Base-by-base conservation (phyloP, 2,329 filamentous ascomycete genomes). In the Colletotrichum tanaceti region DNA sequence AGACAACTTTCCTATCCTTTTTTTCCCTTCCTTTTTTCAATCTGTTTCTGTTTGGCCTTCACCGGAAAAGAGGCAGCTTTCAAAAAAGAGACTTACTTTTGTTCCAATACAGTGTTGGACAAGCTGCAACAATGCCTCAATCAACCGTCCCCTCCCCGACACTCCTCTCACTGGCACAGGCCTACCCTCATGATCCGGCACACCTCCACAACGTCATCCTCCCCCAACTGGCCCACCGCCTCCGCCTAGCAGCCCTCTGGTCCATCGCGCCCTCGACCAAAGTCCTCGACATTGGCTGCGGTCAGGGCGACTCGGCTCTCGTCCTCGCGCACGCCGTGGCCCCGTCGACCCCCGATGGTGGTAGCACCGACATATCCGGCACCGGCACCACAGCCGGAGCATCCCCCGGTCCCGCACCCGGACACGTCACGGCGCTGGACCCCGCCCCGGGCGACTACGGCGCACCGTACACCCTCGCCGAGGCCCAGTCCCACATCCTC, bases 201-300 rank as follows among this genome's bases (percentile, higher is more conserved):
- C 53, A 63, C 28, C 52, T 52, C 47, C 41, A 63, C 54, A 47
- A 4, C 22, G 18, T 70, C 41, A 35, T 70, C 64, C n/a, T 63
- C 38, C 68, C 68, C 11, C 68, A 70, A 46, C 35, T 70, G 32
- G 32, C 47, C 24, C 68, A 70, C 64, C 68, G 68, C 20, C 63
- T 70, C 53, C 64, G 63, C 58, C 68, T 70, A 22, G 10, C 57
- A 32, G 16, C 53, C n/a, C 44, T 64, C 35, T 70, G 68, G 68
- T 68, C 64, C 68, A 63, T 70, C 43, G 20, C 58, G 22, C 64
- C 68, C 22, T 55, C 57, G 18, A 55, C 35, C 20, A 55, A 38
- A 14, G 53, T 71, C 24, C 70, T 71, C 43, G 70, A 71, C 63
- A 63, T 70, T 53, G 70, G 70, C 52, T 71, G 70, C 67, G 70